A percentile compares a stretch with the other conserved stretches of the same genome.
Conservation (phyloP, 2,329 filamentous ascomycete species). For the Cercospora sp. region DNA sequence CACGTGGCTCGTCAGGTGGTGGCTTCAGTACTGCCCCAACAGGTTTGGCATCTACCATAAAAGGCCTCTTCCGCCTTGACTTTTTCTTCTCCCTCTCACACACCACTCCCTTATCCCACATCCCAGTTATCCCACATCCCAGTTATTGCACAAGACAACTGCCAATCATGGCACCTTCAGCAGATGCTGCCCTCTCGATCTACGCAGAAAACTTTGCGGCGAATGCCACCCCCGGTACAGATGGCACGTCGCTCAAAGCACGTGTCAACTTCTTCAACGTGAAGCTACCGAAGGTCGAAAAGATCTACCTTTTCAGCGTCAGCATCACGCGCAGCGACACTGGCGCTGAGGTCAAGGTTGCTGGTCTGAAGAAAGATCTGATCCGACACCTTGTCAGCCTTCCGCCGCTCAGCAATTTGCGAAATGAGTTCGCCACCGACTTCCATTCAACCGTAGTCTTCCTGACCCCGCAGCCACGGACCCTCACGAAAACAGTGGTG, state of each 20-base stretch:
- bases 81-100: background rate
- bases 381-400: background rate
- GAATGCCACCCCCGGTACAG: background rate
- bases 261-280: slow-evolving; percentile 4
- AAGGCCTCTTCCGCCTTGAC: background rate
- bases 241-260: background rate
- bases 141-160: background rate
- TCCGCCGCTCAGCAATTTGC: background rate
- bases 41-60: background rate
- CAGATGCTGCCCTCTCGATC: background rate
- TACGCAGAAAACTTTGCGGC: background rate
- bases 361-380: background rate
- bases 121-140: background rate
- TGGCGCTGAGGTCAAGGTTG: background rate
- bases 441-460: background rate
- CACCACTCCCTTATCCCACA: background rate
- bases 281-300: background rate
- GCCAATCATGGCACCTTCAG: background rate
- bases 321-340: background rate
- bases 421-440: background rate
- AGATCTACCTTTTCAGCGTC: background rate
- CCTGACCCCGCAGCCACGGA: background rate
- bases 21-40: background rate
- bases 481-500: background rate
- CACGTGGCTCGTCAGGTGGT: background rate